These are phyloP conservation scores for Clitoria ternatea DNA, from an alignment of 306 rosid species.

Conservation along the genomic window DNA sequence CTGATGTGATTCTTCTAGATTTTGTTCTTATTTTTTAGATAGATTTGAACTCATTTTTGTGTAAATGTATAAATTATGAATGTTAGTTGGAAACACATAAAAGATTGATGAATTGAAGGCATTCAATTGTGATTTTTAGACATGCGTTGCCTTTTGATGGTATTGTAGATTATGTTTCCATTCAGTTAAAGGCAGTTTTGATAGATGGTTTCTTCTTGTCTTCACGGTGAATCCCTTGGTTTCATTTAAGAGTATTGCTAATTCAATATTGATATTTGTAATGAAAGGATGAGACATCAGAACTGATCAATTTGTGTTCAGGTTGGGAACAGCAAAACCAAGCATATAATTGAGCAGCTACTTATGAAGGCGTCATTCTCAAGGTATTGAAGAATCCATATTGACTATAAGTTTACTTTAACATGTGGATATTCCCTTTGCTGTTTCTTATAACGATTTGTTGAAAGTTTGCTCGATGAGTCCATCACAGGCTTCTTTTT, in stretches of 20 bases:
- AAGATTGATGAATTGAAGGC: neutral
- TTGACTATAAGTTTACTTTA: neutral
- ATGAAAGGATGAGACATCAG: slow-evolving; percentile 41
- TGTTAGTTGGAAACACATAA: neutral
- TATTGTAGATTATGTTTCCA: slow-evolving; percentile 16
- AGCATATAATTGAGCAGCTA: slow-evolving; percentile 58
- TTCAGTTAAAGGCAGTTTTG: slow-evolving; percentile 9
- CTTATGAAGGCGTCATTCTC: slow-evolving; percentile 79
- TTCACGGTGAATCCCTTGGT: slow-evolving; percentile 9
- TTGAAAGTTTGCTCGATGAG: neutral
- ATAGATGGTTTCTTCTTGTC: neutral
- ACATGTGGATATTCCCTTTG: slow-evolving; percentile 10
- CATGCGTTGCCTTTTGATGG: neutral
- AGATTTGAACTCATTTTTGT: too few relatives aligned
- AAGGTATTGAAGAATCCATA: slow-evolving; percentile 47
- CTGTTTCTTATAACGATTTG: slow-evolving; percentile 7
- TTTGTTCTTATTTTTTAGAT: too few relatives aligned
- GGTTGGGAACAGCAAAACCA: slow-evolving; percentile 41
- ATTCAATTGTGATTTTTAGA: neutral
- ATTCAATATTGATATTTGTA: slow-evolving; percentile 18
- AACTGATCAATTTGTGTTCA: slow-evolving; percentile 30
- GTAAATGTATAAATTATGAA: too few relatives aligned
- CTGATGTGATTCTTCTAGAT: too few relatives aligned
- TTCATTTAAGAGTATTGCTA: neutral
- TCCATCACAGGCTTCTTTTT: too few relatives aligned